These are phyloP conservation scores for Heliamphora pulchella DNA, from an alignment of 179 eudicot species.

Conservation along the genomic window DNA sequence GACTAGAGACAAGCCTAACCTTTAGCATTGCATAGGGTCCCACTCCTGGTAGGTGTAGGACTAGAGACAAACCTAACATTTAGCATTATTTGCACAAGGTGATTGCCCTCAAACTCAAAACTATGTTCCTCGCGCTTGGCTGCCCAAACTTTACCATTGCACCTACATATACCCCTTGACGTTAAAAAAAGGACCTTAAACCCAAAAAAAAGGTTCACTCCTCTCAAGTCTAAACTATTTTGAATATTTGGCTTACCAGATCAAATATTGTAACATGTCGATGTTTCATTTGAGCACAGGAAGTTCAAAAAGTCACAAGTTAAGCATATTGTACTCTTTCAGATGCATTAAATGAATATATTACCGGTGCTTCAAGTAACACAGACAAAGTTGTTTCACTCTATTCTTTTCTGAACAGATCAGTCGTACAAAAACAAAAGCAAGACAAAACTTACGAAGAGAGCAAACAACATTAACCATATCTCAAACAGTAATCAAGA, in stretches of 20 bases:
- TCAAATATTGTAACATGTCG: background rate
- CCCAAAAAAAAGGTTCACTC: background rate
- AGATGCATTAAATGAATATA: background rate
- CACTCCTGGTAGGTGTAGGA: no score
- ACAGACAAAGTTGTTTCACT: background rate
- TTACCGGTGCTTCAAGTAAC: background rate
- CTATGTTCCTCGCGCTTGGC: background rate
- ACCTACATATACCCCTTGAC: background rate
- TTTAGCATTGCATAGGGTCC: no score
- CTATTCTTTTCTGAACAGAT: background rate
- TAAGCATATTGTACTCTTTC: background rate
- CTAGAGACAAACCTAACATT: no score
- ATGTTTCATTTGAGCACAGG: background rate
- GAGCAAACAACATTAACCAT: background rate
- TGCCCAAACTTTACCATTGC: background rate
- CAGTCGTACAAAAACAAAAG: background rate
- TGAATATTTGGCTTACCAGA: background rate
- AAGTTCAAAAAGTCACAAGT: background rate
- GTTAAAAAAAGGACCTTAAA: no score
- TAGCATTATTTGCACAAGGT: no score
- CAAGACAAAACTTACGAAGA: background rate
- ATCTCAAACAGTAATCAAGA: background rate
- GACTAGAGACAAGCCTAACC: no score
- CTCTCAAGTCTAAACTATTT: background rate
- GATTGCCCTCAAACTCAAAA: background rate